These are phyloP conservation scores for Coemansia sp. DNA, from an alignment of 192 early-diverging fungal species.

Conservation along the genomic window DNA sequence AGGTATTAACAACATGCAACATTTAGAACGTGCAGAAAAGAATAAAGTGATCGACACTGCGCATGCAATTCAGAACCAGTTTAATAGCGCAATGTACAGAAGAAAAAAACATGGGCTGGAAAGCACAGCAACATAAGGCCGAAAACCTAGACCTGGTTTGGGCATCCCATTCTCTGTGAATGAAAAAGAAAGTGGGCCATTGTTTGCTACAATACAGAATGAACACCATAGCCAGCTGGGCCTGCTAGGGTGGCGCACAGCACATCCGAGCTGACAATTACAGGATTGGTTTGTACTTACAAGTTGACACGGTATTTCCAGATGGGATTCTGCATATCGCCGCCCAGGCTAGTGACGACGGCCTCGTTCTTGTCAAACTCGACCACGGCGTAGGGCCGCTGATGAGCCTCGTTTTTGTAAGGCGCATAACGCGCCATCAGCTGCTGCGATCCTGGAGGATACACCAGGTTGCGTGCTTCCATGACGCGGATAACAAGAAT, in stretches of 20 bases:
- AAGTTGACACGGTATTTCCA: conserved; percentile 79
- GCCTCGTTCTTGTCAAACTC: conserved; percentile 96
- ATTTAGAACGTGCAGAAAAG: background rate
- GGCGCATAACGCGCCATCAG: conserved; percentile 54
- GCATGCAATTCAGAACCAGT: conserved; percentile 5
- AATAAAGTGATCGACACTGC: conserved; percentile 2
- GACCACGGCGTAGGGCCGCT: conserved; percentile 83
- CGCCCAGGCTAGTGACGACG: conserved; percentile 76
- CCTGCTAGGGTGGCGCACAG: too few species aligned
- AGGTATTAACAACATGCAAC: background rate
- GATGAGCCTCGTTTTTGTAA: conserved; percentile 58
- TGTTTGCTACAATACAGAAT: too few species aligned
- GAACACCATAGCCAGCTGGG: too few species aligned
- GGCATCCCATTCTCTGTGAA: too few species aligned
- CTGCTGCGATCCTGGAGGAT: conserved; percentile 62
- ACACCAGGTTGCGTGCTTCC: conserved; percentile 74
- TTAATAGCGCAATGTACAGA: too few species aligned
- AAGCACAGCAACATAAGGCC: too few species aligned
- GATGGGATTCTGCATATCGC: conserved; percentile 68
- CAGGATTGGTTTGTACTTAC: conserved; percentile 52
- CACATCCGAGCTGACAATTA: too few species aligned
- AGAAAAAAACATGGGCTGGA: too few species aligned
- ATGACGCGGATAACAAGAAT: conserved; percentile 79
- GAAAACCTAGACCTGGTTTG: too few species aligned
- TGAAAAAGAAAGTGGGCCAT: too few species aligned